Conservation (phyloP, 2,329 filamentous ascomycete genomes). For the Eutypella sp. region DNA sequence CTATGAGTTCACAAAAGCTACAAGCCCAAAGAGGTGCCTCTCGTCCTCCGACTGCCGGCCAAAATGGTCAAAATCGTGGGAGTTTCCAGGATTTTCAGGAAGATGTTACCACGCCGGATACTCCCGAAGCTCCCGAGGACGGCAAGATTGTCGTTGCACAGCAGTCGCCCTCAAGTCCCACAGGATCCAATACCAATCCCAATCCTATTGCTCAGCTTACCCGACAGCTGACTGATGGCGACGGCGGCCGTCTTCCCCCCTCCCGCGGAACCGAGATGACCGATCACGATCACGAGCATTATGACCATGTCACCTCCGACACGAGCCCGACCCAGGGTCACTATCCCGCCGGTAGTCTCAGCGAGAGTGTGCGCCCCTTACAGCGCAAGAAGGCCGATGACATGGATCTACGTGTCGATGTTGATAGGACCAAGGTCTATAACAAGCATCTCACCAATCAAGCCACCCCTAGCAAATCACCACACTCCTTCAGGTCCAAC, state of each 20-base stretch:
- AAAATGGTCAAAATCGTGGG: slow-evolving; percentile 32
- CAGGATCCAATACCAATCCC: slow-evolving; percentile 33
- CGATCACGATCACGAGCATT: slow-evolving; percentile 66
- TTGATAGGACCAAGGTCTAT: slow-evolving; percentile 53
- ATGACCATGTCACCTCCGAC: slow-evolving; percentile 67
- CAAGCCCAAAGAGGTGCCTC: slow-evolving; percentile 75
- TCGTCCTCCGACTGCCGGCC: slow-evolving; percentile 38
- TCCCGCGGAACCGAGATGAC: slow-evolving; percentile 80
- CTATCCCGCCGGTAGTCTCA: slow-evolving; percentile 55
- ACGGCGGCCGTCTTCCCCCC: slow-evolving; percentile 54
- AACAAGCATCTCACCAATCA: slow-evolving; percentile 43
- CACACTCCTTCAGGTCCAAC: slow-evolving; percentile 70
- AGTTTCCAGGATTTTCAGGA: no score
- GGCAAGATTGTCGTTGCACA: no score
- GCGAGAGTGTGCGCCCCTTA: slow-evolving; percentile 75
- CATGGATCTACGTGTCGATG: slow-evolving; percentile 49
- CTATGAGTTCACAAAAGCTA: slow-evolving; percentile 92
- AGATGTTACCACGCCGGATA: slow-evolving; percentile 31
- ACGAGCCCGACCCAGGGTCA: slow-evolving; percentile 65
- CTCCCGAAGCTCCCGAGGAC: no score
- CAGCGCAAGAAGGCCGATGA: slow-evolving; percentile 44
- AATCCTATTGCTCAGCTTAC: slow-evolving; percentile 25
- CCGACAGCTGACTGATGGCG: slow-evolving; percentile 34
- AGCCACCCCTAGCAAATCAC: slow-evolving; percentile 62
- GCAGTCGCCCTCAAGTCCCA: slow-evolving; percentile 55